Evolutionary conservation across 106 monocot species (phyloP), one percentile per base, ranked within the genome.

Genomic region (Agapanthus africanus): DNA sequence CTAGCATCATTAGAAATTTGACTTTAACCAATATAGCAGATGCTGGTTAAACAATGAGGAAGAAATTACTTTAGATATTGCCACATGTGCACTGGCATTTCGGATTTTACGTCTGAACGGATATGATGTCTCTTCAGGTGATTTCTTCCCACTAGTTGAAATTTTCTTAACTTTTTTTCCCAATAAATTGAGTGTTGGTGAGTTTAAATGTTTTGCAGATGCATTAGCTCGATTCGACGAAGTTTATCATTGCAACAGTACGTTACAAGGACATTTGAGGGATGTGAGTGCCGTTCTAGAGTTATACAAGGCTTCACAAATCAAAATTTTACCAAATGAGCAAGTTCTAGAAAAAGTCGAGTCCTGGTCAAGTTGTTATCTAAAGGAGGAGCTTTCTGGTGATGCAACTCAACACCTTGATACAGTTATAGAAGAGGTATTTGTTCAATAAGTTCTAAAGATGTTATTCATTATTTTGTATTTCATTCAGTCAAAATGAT

Each of bases 81-180:
- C 77, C 14, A 87, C 87, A 19, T 76, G 74, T 78, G 87, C 89
- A 56, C 64, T 99, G 78, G 87, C 97, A 65, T 99, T 99, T 79
- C 82, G 97, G 37, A 68, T 90, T 80, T 61, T 99, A 37, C 79
- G 89, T 59, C 79, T 90, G 80, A 73, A 99, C 71, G 97, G 92
- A 71, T 99, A 90, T 77, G 77, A 77, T 34, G 30, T 99, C 25
- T 87, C 89, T 70, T 81, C 92, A 71, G 84, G 97, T 91, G 77
- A 16, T 59, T n/a, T n/a, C n/a, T n/a, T n/a, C n/a, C n/a, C n/a
- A n/a, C n/a, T n/a, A n/a, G n/a, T n/a, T n/a, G n/a, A n/a, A n/a
- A 71, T 71, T 11, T 35, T 4, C 5, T 57, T 15, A 47, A 23
- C n/a, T n/a, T n/a, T n/a, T 32, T 9, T 25, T 56, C 26, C 59